Evolutionary conservation across 805 yeast genomes (phyloP).

Genomic region (Trichomonascus vanleenenianus): DNA sequence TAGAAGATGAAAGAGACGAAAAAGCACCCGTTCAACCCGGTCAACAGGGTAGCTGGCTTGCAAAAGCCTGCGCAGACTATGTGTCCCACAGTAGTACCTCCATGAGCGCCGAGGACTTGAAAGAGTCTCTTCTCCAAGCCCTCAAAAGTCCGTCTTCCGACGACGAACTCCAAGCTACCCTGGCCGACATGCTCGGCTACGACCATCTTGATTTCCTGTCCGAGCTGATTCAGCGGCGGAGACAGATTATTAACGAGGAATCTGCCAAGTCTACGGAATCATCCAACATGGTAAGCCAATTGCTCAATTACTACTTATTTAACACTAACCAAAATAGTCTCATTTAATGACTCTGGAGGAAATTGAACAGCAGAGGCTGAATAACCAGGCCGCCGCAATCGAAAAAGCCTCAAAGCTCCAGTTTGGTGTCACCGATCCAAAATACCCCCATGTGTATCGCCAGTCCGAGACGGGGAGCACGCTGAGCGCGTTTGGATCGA

Average conservation of each 20-base stretch:
- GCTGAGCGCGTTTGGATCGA: slow-evolving; percentile 73
- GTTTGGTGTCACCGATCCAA: slow-evolving; percentile 31
- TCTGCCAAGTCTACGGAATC: no score
- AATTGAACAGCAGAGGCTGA: slow-evolving; percentile 15
- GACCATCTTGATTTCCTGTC: slow-evolving; percentile 79
- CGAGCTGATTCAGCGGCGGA: slow-evolving; percentile 40
- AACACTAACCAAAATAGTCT: slow-evolving; percentile 3
- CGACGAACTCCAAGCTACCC: slow-evolving; percentile 57
- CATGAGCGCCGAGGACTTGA: slow-evolving; percentile 2
- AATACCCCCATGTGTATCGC: slow-evolving; percentile 84
- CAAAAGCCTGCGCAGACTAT: background rate
- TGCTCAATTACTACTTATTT: background rate
- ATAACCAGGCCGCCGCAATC: slow-evolving; percentile 16
- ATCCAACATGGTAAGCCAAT: background rate
- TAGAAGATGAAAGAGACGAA: background rate
- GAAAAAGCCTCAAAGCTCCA: slow-evolving; percentile 20
- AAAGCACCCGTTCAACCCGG: no score
- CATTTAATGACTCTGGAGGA: slow-evolving; percentile 15
- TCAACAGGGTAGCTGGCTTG: background rate
- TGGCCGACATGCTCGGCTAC: slow-evolving; percentile 78
- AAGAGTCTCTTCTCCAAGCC: slow-evolving; percentile 6
- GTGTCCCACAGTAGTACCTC: background rate
- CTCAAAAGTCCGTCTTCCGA: slow-evolving; percentile 31
- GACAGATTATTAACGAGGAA: slow-evolving; percentile 17
- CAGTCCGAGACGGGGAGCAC: slow-evolving; percentile 59